These are phyloP conservation scores for Nicotiana sylvestris DNA, from an alignment of 257 asterid species.

Conservation along the genomic window DNA sequence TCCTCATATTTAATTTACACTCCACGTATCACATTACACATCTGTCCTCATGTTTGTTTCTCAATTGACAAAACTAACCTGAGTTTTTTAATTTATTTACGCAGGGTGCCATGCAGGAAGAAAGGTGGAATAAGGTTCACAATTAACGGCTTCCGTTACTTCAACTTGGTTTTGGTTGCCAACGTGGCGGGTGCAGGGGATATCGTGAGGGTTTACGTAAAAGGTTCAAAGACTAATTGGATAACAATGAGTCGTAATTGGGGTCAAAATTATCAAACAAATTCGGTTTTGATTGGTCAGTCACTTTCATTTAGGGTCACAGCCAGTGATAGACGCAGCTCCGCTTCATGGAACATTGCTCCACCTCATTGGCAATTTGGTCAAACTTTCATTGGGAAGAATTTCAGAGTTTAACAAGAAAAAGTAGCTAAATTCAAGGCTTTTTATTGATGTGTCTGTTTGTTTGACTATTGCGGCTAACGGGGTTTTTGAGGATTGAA, in stretches of 20 bases:
- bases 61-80: slow-evolving; percentile 4
- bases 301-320: slow-evolving; percentile 66
- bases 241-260: slow-evolving; percentile 73
- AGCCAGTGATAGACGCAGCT: slow-evolving; percentile 64
- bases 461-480: slow-evolving; percentile 25
- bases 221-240: slow-evolving; percentile 69
- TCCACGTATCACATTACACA: not conserved
- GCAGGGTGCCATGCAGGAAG: slow-evolving; percentile 77
- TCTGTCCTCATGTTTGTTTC: not conserved
- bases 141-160: slow-evolving; percentile 72
- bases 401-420: slow-evolving; percentile 51
- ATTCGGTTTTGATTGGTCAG: slow-evolving; percentile 51
- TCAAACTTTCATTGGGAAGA: slow-evolving; percentile 74
- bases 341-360: slow-evolving; percentile 75
- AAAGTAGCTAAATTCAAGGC: not conserved
- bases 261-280: slow-evolving; percentile 96
- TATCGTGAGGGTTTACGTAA: slow-evolving; percentile 52
- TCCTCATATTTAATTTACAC: not conserved
- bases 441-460: not conserved
- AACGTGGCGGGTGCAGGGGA: slow-evolving; percentile 95
- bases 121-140: slow-evolving; percentile 78
- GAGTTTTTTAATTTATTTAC: not conserved
- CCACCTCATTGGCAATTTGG: slow-evolving; percentile 79
- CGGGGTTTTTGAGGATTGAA: slow-evolving; percentile 33
- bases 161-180: slow-evolving; percentile 60